Evolutionary conservation across 768 basidiomycete species (phyloP).

Genomic region (Sutorius australiensis): DNA sequence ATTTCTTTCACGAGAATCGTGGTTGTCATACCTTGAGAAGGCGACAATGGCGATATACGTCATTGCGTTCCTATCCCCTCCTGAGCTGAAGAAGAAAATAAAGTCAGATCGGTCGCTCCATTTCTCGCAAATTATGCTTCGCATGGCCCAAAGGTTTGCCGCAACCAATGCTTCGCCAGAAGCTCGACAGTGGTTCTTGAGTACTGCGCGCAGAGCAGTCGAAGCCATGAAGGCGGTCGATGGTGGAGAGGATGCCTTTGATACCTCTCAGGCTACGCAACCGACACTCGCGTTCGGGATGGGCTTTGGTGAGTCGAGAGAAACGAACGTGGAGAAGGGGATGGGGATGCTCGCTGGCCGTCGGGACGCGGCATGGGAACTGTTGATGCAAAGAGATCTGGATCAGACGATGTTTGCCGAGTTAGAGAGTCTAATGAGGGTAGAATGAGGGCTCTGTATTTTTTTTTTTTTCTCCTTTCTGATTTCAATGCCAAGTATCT

Average conservation of each 20-base stretch:
- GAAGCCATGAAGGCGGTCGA: conserved; percentile 80
- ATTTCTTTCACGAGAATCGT: conserved; percentile 56
- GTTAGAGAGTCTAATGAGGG: conserved; percentile 72
- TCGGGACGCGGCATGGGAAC: conserved; percentile 66
- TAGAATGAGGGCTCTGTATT: conserved; percentile 42
- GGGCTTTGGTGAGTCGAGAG: conserved; percentile 74
- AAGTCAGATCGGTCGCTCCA: conserved; percentile 64
- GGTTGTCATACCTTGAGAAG: conserved; percentile 80
- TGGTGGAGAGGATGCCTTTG: conserved; percentile 70
- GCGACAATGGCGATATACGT: conserved; percentile 80
- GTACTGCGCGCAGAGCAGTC: conserved; percentile 61
- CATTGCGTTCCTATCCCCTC: conserved; percentile 78
- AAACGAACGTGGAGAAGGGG: conserved; percentile 63
- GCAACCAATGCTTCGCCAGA: conserved; percentile 45
- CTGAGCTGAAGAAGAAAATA: conserved; percentile 65
- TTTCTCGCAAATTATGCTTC: conserved; percentile 65
- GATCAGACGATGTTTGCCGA: conserved; percentile 75
- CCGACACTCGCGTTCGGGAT: conserved; percentile 79
- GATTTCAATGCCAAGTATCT: conserved; percentile 13
- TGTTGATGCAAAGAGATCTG: conserved; percentile 68
- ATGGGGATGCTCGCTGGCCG: conserved; percentile 72
- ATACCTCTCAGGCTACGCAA: conserved; percentile 53
- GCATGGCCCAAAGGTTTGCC: conserved; percentile 66
- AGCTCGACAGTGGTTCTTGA: conserved; percentile 47
- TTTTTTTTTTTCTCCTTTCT: background rate